Conservation (phyloP, 2,329 filamentous ascomycete species). For the Xylariaceae sp. region DNA sequence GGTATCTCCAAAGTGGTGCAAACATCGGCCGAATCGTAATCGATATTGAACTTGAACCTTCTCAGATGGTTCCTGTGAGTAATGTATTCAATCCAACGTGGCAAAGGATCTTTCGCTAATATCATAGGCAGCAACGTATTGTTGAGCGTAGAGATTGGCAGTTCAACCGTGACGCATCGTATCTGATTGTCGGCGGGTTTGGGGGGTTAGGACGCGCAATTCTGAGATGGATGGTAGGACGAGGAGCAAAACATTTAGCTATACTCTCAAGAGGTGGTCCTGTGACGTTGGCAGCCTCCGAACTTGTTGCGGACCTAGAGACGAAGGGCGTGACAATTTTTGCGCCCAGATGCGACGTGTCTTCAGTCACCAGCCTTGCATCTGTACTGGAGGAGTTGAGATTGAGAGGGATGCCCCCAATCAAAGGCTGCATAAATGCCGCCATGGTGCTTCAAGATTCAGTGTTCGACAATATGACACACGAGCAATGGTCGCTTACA, state of each 20-base stretch:
- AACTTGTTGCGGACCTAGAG: constrained; percentile 17
- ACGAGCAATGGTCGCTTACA: constrained; percentile 23
- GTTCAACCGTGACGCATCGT: constrained; percentile 25
- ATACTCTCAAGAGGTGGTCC: constrained; percentile 23
- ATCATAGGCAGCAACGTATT: constrained; percentile 17
- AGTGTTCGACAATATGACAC: constrained; percentile 25
- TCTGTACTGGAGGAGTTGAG: constrained; percentile 11
- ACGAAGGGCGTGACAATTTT: constrained; percentile 14
- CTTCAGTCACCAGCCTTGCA: constrained; percentile 10
- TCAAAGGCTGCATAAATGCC: constrained; percentile 40
- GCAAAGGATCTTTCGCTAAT: not conserved
- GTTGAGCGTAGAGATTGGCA: constrained; percentile 19
- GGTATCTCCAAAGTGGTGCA: constrained; percentile 22
- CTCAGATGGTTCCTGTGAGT: constrained; percentile 26
- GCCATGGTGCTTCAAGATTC: constrained; percentile 40
- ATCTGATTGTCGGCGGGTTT: constrained; percentile 27
- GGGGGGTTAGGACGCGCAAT: constrained; percentile 28
- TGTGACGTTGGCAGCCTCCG: constrained; percentile 12
- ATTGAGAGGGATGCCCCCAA: constrained; percentile 26
- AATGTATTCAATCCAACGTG: not conserved
- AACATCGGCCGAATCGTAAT: constrained; percentile 23
- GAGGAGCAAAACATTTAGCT: constrained; percentile 24
- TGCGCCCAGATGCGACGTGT: constrained; percentile 24
- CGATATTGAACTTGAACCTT: constrained; percentile 18
- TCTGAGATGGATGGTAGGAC: constrained; percentile 23